Conservation (phyloP, 106 monocot genomes). For the Narthecium ossifragum region DNA sequence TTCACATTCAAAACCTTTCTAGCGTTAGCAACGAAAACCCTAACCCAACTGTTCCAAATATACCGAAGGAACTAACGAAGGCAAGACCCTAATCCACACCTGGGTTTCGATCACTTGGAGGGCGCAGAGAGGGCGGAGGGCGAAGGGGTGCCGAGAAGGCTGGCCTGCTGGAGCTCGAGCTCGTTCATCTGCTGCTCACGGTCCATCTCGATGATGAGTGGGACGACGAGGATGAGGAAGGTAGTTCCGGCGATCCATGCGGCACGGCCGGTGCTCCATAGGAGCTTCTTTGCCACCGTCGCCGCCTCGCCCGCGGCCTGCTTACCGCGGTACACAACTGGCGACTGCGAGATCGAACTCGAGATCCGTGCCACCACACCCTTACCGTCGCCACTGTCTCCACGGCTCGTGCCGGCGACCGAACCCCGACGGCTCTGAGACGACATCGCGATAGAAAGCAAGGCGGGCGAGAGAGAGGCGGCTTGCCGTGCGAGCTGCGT, state of each 20-base stretch:
- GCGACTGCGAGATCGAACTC: slow-evolving; percentile 42
- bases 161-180: slow-evolving; percentile 74
- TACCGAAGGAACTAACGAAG: too few species aligned
- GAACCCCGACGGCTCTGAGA: background rate
- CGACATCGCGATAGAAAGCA: too few species aligned
- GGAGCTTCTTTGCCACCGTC: slow-evolving; percentile 55
- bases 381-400: slow-evolving; percentile 8
- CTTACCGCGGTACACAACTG: slow-evolving; percentile 37
- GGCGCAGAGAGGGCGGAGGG: slow-evolving; percentile 16
- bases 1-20: too few species aligned
- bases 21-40: too few species aligned
- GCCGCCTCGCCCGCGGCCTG: slow-evolving; percentile 39
- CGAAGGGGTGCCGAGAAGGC: slow-evolving; percentile 52
- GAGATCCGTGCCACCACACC: slow-evolving; percentile 37
- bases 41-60: too few species aligned
- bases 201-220: slow-evolving; percentile 83
- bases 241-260: slow-evolving; percentile 91
- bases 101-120: background rate
- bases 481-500: too few species aligned
- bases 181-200: slow-evolving; percentile 74
- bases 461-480: too few species aligned
- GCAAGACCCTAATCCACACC: too few species aligned
- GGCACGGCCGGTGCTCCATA: slow-evolving; percentile 68
- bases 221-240: slow-evolving; percentile 68
- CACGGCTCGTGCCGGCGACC: slow-evolving; percentile 4